These are phyloP conservation scores for Vanilla planifolia DNA, from an alignment of 106 monocot genomes.

Conservation along the genomic window DNA sequence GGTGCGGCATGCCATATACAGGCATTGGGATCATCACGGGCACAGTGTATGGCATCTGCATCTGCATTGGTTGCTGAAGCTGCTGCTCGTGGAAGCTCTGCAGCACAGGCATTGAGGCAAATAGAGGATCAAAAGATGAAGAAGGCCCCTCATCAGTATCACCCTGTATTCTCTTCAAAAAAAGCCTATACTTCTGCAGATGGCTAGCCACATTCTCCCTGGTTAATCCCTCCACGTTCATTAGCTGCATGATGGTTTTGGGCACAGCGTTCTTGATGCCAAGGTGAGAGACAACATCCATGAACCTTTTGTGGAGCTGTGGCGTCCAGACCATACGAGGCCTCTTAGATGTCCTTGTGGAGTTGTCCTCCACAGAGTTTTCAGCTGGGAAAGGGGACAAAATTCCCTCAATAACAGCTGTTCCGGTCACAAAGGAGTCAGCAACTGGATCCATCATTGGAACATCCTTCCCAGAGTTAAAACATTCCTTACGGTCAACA, in stretches of 20 bases:
- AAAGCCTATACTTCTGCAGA: constrained; percentile 45
- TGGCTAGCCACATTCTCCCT: constrained; percentile 53
- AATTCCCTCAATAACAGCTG: constrained; percentile 1
- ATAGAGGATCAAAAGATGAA: constrained; percentile 30
- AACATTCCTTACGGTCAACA: constrained; percentile 2
- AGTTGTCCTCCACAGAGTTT: constrained; percentile 10
- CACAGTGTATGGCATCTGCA: constrained; percentile 26
- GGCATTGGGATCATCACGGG: constrained; percentile 35
- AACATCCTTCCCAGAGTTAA: background rate
- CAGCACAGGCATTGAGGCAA: constrained; percentile 32
- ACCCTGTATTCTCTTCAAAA: constrained; percentile 28
- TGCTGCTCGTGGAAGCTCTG: constrained; percentile 24
- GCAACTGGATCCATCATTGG: background rate
- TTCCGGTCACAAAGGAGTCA: background rate
- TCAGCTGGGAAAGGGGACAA: constrained; percentile 4
- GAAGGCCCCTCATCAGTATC: constrained; percentile 23
- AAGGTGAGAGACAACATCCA: constrained; percentile 41
- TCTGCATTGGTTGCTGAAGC: background rate
- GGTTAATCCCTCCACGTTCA: constrained; percentile 56
- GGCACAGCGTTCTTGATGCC: constrained; percentile 55
- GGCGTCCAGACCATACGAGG: constrained; percentile 48
- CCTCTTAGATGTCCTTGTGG: constrained; percentile 16
- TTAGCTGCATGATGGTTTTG: constrained; percentile 47
- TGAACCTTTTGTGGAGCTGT: constrained; percentile 52
- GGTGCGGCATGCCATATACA: constrained; percentile 22